Base-by-base conservation (phyloP, 768 basidiomycete species). In the Leccinum disarticulatum region DNA sequence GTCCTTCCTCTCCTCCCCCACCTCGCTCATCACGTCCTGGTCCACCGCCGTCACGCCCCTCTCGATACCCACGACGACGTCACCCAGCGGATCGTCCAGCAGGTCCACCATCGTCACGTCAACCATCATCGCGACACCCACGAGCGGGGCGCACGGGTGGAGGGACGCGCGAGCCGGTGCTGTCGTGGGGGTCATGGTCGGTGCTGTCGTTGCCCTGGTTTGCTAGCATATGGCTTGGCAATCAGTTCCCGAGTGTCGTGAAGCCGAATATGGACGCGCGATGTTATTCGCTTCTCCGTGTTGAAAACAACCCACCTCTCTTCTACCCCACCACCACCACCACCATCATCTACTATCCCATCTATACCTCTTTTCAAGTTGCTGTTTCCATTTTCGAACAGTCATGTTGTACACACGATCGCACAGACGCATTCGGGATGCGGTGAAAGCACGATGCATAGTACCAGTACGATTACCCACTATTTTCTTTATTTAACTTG, bases 11-110 rank as follows among this genome's bases (percentile, higher is more conserved):
- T 62, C 70, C 10, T 64, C 59, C 7, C 57, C 64, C 41, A 69
- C 71, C 36, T 72, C 68, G 1, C 60, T 72, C 58, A 61, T 70
- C 48, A 70, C 72, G 35, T 68, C 72, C 27, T 61, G 68, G 22
- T 70, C 71, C 19, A 67, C 58, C 30, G 55, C 55, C 6, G 1
- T 70, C 46, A 48, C 14, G 17, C 64, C 72, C 6, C 52, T n/a
- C 15, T 50, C 58, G 28, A 8, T 51, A 30, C 10, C 51, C 2
- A 14, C 25, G n/a, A 33, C 28, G 1, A 25, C 51, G 2, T 17
- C 46, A 11, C 2, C 33, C n/a, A 31, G 15, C 41, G 8, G 41
- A 6, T 14, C 43, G 3, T 13, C 59, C 28, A 14, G 28, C 7
- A 6, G 48, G 6, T 30, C 51, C 10, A 14, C 48, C 4, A 4